Conservation (phyloP, 352 stramenopile genomes). For the Hyaloperonospora arabidopsidis region DNA sequence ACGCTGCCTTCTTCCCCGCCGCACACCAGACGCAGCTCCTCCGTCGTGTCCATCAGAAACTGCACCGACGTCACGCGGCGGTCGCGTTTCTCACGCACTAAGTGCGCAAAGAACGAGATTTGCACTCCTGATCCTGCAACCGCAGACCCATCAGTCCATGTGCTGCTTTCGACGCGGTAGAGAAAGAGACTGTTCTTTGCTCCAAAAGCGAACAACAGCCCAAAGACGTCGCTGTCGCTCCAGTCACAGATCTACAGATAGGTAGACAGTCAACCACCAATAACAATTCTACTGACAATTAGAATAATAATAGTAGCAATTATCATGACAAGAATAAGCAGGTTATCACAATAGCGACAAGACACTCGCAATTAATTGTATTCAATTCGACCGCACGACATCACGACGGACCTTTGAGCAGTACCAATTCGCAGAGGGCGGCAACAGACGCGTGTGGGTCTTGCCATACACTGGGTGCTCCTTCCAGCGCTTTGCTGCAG, state of each 20-base stretch:
- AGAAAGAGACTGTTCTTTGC: constrained; percentile 55
- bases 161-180: constrained; percentile 36
- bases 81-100: constrained; percentile 48
- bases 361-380: not conserved
- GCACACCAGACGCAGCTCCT: constrained; percentile 40
- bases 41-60: constrained; percentile 31
- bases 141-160: not conserved
- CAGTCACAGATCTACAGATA: constrained; percentile 59
- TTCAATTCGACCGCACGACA: not conserved
- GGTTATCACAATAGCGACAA: too few species aligned
- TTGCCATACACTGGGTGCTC: not conserved
- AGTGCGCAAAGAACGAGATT: constrained; percentile 39
- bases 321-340: too few species aligned
- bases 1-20: constrained; percentile 60
- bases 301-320: too few species aligned
- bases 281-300: not conserved
- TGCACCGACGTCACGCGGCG: constrained; percentile 53
- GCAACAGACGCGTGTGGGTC: constrained; percentile 36
- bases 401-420: constrained; percentile 51
- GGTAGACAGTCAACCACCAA: not conserved
- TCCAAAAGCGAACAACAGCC: constrained; percentile 46
- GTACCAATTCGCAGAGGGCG: constrained; percentile 71
- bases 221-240: constrained; percentile 29
- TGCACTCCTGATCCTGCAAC: not conserved
- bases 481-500: not conserved